Evolutionary conservation across 2,329 filamentous ascomycete genomes (phyloP).

Genomic region (Penicillium sp.): DNA sequence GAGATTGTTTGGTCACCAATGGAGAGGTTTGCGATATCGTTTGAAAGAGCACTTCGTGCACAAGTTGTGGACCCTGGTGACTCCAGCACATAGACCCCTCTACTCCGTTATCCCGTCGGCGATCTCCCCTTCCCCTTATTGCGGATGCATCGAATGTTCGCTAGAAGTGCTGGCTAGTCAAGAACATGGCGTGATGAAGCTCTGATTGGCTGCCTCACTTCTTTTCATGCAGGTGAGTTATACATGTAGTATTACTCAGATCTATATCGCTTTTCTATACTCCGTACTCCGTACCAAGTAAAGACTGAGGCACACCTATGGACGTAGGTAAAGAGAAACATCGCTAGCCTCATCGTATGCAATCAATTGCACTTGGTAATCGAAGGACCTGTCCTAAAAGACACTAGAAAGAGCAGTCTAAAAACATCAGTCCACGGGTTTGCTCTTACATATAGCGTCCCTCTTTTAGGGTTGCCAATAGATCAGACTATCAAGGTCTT

Average conservation of each 20-base stretch:
- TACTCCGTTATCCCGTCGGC: background rate
- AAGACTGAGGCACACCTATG: background rate
- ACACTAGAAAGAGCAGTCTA: background rate
- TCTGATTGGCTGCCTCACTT: conserved; percentile 3
- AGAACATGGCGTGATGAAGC: background rate
- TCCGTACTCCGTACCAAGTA: no score
- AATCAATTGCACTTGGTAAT: background rate
- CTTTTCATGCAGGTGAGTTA: background rate
- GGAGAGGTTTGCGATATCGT: background rate
- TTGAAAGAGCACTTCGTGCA: background rate
- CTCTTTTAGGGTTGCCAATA: background rate
- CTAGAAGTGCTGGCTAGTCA: background rate
- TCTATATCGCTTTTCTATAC: background rate
- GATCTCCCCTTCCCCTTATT: conserved; percentile 2
- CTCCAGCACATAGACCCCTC: background rate
- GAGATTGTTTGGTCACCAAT: background rate
- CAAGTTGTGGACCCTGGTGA: background rate
- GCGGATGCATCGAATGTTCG: conserved; percentile 4
- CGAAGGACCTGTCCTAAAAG: no score
- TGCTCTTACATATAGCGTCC: background rate
- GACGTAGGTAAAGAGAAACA: no score
- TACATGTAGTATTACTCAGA: conserved; percentile 2
- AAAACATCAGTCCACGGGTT: background rate
- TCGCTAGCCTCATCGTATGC: background rate
- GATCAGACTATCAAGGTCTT: background rate